phyloP scores from a whole-genome alignment of 2,329 filamentous ascomycete genomes.

The Fusarium nelsonii region DNA sequence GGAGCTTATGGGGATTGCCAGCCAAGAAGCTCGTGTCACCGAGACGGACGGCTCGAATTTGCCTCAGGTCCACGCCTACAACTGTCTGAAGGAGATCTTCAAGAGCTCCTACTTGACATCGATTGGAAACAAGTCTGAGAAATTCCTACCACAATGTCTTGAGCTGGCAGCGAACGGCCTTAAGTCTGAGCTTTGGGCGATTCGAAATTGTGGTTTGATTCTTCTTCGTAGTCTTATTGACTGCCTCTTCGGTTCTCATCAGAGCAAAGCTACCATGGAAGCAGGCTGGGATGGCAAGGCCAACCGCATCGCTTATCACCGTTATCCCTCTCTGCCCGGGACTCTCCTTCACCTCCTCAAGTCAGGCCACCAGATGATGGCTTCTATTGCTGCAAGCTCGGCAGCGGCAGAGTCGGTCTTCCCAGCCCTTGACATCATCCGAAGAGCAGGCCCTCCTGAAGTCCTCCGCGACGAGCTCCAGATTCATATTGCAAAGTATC shows the following conservation, averaged over 20 bases:
- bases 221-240: conserved; percentile 89
- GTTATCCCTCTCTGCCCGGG: conserved; percentile 73
- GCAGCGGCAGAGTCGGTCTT: conserved; percentile 78
- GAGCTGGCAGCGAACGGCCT: conserved; percentile 84
- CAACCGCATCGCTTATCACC: conserved; percentile 75
- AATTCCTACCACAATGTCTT: conserved; percentile 78
- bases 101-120: conserved; percentile 82
- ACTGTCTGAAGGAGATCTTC: conserved; percentile 92
- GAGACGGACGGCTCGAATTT: conserved; percentile 75
- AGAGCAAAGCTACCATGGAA: conserved; percentile 73
- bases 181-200: conserved; percentile 88
- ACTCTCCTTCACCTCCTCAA: conserved; percentile 74
- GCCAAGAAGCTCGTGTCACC: conserved; percentile 63
- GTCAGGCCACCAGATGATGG: conserved; percentile 61
- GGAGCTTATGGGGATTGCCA: conserved; percentile 71
- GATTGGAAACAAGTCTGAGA: conserved; percentile 78
- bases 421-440: conserved; percentile 84
- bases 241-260: conserved; percentile 79
- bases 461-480: conserved; percentile 67
- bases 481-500: conserved; percentile 69
- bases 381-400: conserved; percentile 52
- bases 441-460: conserved; percentile 75
- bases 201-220: conserved; percentile 92
- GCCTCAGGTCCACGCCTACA: conserved; percentile 93
- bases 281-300: conserved; percentile 74